phyloP scores from a whole-genome alignment of 2,329 filamentous ascomycete genomes.

The Tolypocladium album region DNA sequence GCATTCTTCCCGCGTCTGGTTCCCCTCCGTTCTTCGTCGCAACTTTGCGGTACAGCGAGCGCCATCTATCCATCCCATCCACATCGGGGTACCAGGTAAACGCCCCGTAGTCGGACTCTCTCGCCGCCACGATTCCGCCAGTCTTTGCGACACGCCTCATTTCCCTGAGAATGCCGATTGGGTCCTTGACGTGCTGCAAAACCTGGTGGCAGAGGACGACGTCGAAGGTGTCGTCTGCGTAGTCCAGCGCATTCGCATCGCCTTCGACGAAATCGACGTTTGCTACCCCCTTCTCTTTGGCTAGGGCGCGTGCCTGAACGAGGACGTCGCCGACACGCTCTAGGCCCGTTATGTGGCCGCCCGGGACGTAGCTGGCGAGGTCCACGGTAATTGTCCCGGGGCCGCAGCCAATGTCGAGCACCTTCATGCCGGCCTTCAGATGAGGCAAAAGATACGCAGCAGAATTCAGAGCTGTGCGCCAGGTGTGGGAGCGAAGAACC shows the following conservation, averaged over 20 bases:
- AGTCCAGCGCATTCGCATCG: conserved; percentile 19
- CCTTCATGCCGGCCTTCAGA: conserved; percentile 22
- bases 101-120: conserved; percentile 10
- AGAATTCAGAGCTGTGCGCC: conserved; percentile 29
- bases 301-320: conserved; percentile 16
- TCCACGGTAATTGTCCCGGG: conserved; percentile 35
- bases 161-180: conserved; percentile 22
- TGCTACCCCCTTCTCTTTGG: conserved; percentile 16
- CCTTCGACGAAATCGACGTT: conserved; percentile 22
- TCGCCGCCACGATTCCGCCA: conserved; percentile 26
- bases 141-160: conserved; percentile 28
- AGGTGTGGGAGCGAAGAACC: conserved; percentile 24
- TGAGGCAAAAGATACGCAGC: conserved; percentile 29
- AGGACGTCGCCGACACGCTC: conserved; percentile 23
- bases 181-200: conserved; percentile 25
- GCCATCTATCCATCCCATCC: conserved; percentile 9
- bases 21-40: conserved; percentile 8
- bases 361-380: conserved; percentile 22
- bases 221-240: conserved; percentile 25
- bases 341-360: conserved; percentile 26
- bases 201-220: conserved; percentile 27
- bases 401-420: conserved; percentile 38
- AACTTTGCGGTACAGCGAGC: conserved; percentile 7
- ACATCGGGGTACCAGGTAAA: conserved; percentile 13
- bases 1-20: conserved; percentile 10